These are phyloP conservation scores for Sporormia fimetaria DNA, from an alignment of 495 filamentous ascomycete species.

Conservation along the genomic window DNA sequence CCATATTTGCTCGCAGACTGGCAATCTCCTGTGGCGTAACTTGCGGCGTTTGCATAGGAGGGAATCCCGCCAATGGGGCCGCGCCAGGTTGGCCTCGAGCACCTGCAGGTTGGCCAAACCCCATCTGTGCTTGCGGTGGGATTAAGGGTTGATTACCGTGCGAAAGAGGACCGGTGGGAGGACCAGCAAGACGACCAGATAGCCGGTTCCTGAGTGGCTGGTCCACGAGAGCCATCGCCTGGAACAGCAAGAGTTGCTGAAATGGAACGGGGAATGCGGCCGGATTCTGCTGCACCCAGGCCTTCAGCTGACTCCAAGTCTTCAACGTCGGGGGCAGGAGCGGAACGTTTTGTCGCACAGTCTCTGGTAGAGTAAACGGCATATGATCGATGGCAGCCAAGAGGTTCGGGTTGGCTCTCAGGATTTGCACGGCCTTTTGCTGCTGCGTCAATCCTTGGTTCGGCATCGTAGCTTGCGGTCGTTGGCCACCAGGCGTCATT, in stretches of 20 bases:
- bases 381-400: conserved; percentile 10
- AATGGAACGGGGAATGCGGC: conserved; percentile 9
- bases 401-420: conserved; percentile 17
- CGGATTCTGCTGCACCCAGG: conserved; percentile 20
- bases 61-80: no score
- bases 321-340: conserved; percentile 13
- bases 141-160: conserved; percentile 1
- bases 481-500: conserved; percentile 14
- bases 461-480: no score
- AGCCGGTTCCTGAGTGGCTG: conserved; percentile 18
- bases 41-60: conserved; percentile 7
- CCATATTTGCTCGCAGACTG: conserved; percentile 2
- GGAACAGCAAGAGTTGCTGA: conserved; percentile 19
- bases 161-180: conserved; percentile 5
- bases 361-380: no score
- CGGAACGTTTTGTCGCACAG: no score
- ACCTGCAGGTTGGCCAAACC: neutral
- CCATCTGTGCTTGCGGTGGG: conserved; percentile 3
- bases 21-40: conserved; percentile 21
- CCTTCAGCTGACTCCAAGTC: conserved; percentile 25
- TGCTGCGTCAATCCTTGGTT: no score
- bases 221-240: neutral
- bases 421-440: neutral
- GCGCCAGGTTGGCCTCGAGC: neutral
- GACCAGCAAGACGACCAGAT: conserved; percentile 26